A percentile compares a stretch with the other conserved stretches of the same genome.
Evolutionary conservation across 2,329 filamentous ascomycete species (phyloP).

Genomic region (Beauveria asiatica): DNA sequence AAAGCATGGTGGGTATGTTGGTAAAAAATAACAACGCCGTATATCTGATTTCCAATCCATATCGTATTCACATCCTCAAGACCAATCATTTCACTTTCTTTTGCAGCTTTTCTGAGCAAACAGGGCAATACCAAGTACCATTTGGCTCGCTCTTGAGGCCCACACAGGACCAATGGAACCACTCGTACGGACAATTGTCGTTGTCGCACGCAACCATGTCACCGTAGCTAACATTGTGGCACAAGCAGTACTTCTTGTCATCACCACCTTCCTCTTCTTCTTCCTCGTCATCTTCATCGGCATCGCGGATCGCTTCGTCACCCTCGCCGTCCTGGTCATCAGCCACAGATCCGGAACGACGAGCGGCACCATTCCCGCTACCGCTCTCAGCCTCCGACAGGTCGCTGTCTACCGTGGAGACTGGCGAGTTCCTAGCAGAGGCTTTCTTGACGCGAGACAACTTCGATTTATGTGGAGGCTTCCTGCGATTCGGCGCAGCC

Average conservation of each 20-base stretch:
- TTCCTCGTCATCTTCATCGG: slow-evolving; percentile 55
- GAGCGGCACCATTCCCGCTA: slow-evolving; percentile 38
- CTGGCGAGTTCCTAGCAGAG: slow-evolving; percentile 50
- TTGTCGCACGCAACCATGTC: slow-evolving; percentile 90
- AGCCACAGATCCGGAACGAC: slow-evolving; percentile 22
- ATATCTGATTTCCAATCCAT: background rate
- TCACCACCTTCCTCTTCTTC: slow-evolving; percentile 64
- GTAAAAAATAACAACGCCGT: background rate
- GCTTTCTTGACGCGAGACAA: slow-evolving; percentile 55
- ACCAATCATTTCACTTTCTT: slow-evolving; percentile 24
- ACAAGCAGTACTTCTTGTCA: slow-evolving; percentile 76
- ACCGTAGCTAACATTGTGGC: slow-evolving; percentile 74
- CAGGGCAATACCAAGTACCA: slow-evolving; percentile 60
- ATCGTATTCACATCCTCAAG: background rate
- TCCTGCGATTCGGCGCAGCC: slow-evolving; percentile 36
- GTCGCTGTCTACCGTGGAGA: slow-evolving; percentile 55
- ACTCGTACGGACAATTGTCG: slow-evolving; percentile 70
- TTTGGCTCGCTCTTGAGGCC: slow-evolving; percentile 59
- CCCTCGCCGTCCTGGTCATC: slow-evolving; percentile 34
- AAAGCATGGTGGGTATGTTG: background rate
- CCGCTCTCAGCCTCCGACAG: slow-evolving; percentile 54
- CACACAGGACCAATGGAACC: slow-evolving; percentile 78
- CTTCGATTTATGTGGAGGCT: slow-evolving; percentile 48
- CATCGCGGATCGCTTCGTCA: slow-evolving; percentile 47
- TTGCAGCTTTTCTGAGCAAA: slow-evolving; percentile 46